phyloP scores from a whole-genome alignment of 2,329 filamentous ascomycete species.

The Madurella mycetomatis region DNA sequence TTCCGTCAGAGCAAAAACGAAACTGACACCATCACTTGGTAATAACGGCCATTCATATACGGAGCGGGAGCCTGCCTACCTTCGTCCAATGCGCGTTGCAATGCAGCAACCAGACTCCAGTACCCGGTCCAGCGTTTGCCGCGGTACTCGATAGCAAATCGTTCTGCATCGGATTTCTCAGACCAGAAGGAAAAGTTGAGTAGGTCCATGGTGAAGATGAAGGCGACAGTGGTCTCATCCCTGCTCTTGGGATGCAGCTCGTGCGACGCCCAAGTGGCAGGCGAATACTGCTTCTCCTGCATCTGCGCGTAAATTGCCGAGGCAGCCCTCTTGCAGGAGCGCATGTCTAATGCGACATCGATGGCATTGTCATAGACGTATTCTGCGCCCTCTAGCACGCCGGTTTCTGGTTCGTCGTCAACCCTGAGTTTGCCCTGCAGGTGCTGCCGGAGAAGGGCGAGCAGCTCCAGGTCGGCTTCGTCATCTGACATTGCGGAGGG shows the following conservation, averaged over 20 bases:
- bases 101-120: constrained; percentile 82
- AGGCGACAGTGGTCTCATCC: constrained; percentile 75
- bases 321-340: constrained; percentile 76
- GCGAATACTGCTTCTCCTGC: constrained; percentile 78
- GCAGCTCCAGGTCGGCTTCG: constrained; percentile 81
- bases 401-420: constrained; percentile 65
- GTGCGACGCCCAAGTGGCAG: constrained; percentile 80
- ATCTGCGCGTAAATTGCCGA: constrained; percentile 74
- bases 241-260: constrained; percentile 83
- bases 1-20: not conserved
- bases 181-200: constrained; percentile 99
- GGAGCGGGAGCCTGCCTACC: constrained; percentile 42
- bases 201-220: constrained; percentile 96
- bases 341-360: constrained; percentile 84
- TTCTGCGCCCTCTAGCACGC: constrained; percentile 76
- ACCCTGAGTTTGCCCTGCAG: constrained; percentile 56
- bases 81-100: constrained; percentile 86
- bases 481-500: constrained; percentile 53
- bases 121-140: constrained; percentile 88
- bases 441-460: constrained; percentile 79
- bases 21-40: not conserved
- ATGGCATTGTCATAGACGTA: constrained; percentile 89
- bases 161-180: constrained; percentile 60
- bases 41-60: constrained; percentile 21
- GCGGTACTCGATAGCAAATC: constrained; percentile 78